Percentiles rank a stretch among this genome's conserved stretches.
Evolutionary conservation across 768 basidiomycete genomes (phyloP).

Genomic region (Tubosaeta brunneosetosa): DNA sequence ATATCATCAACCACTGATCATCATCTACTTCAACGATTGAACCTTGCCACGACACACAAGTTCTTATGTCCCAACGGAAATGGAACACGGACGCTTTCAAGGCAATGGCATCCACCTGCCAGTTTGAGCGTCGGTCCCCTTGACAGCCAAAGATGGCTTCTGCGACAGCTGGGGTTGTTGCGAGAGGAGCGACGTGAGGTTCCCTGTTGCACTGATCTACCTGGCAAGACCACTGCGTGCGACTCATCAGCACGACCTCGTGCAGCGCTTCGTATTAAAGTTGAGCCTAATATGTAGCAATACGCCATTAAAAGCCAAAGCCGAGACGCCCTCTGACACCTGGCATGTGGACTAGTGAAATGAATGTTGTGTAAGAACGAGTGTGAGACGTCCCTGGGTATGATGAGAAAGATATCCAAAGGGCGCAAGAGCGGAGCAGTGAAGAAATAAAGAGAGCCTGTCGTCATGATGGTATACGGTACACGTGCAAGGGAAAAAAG

Average conservation of each 20-base stretch:
- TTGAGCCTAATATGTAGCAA: neutral
- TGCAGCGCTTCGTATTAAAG: neutral
- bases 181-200: too few species aligned
- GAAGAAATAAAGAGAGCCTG: neutral
- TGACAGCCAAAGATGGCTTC: too few species aligned
- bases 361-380: conserved; percentile 8
- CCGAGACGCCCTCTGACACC: neutral
- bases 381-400: conserved; percentile 6
- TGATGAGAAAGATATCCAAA: conserved; percentile 5
- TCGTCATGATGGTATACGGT: neutral
- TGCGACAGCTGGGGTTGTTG: too few species aligned
- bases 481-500: conserved; percentile 4
- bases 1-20: too few species aligned
- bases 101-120: too few species aligned
- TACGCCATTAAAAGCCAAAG: neutral
- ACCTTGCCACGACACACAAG: too few species aligned
- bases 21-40: too few species aligned
- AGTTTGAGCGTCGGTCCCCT: too few species aligned
- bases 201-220: too few species aligned
- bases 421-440: neutral
- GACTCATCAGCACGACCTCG: too few species aligned
- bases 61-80: neutral
- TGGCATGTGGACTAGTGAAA: conserved; percentile 4
- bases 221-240: too few species aligned
- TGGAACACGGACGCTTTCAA: too few species aligned